Conservation (phyloP, 208 protist species). For the Entamoeba histolytica region DNA sequence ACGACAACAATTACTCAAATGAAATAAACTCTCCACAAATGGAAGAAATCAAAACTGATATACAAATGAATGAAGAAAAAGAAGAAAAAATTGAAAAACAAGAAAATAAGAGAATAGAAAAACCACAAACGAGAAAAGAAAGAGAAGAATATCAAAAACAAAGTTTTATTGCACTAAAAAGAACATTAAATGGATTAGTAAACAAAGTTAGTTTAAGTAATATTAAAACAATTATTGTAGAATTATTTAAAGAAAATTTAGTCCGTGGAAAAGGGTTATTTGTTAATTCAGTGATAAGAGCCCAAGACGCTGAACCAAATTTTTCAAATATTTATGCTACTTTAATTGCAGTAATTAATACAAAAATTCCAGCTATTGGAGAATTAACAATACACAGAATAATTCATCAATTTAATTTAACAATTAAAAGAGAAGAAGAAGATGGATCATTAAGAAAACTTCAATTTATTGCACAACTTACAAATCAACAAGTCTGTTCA, state of each 20-base stretch:
- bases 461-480: background rate
- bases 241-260: slow-evolving; percentile 2
- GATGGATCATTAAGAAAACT: background rate
- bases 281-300: background rate
- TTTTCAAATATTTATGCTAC: slow-evolving; percentile 79
- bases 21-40: no score
- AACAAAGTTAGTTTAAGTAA: background rate
- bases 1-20: no score
- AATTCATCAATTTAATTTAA: background rate
- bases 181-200: background rate
- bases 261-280: background rate
- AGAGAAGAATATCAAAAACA: background rate
- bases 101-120: background rate
- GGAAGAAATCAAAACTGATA: no score
- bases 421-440: background rate
- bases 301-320: slow-evolving; percentile 56
- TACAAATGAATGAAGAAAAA: background rate
- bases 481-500: background rate
- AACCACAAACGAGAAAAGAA: background rate
- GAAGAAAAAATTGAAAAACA: background rate
- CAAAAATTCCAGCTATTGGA: slow-evolving; percentile 52
- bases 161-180: background rate
- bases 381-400: background rate
- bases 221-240: background rate
- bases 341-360: slow-evolving; percentile 78